Evolutionary conservation across 371 early-diverging fungal genomes (phyloP), one percentile per base, ranked within the genome.

Genomic region (Haplosporangium sp.): DNA sequence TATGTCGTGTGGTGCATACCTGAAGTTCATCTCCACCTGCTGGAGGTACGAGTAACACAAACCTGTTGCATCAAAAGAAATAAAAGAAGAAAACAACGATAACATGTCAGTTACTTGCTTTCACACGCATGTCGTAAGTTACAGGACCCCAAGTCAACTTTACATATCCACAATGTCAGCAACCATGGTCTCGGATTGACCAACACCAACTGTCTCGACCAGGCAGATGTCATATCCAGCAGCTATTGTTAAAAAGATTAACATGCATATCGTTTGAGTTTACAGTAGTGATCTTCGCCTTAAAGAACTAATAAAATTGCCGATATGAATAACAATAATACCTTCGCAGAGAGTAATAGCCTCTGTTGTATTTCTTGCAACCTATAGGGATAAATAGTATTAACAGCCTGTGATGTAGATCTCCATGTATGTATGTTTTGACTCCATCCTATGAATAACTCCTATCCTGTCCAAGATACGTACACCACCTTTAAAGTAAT

Each of bases 161-260:
- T 27, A 85, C 91, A 94, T 91, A 71, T 95, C 95, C 27, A 93
- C 93, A 91, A 95, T 94, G n/a, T 94, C 94, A 2, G 94, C 86
- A 7, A 95, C 94, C 88, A 93, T 90, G 5, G 92, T 92, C 75
- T 95, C 95, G 2, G 92, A 91, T 76, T 95, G 94, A 15, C 95
- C 95, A 8, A 95, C 95, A 20, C 95, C 95, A 13, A 95, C 94
- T 1, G 95, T 94, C 72, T 95, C 95, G 3, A 95, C 91, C 8
- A 95, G 78, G 15, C 91, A 85, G n/a, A 93, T 85, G 71, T 95
- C 94, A 70, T 90, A 94, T 20, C 93, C 94, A 40, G 87, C 89
- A 42, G 93, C 93, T 90, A 71, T n/a, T 48, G 50, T 42, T 42
- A 57, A 15, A 73, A n/a, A 13, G 37, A 50, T 59, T 11, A 53